phyloP scores from a whole-genome alignment of 2,329 filamentous ascomycete genomes.

The Penicillium sclerotiorum region DNA sequence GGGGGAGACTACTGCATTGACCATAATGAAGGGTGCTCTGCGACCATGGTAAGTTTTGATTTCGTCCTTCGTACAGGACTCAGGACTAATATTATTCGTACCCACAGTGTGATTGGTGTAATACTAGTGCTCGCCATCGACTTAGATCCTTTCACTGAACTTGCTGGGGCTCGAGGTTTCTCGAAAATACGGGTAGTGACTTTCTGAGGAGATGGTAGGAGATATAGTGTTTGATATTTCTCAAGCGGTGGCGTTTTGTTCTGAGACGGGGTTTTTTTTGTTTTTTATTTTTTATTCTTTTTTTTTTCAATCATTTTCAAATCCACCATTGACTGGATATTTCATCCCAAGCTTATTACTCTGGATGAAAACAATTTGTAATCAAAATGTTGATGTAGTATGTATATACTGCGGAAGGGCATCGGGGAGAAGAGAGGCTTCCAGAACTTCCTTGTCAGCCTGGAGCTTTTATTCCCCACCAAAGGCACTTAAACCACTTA shows the following conservation, averaged over 20 bases:
- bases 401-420: too few relatives aligned
- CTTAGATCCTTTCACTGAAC: slow-evolving; percentile 33
- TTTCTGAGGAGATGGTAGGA: too few relatives aligned
- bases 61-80: neutral
- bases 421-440: slow-evolving; percentile 24
- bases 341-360: too few relatives aligned
- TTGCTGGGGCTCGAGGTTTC: too few relatives aligned
- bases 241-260: slow-evolving; percentile 14
- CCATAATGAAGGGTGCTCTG: slow-evolving; percentile 79
- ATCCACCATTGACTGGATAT: too few relatives aligned
- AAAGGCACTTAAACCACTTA: too few relatives aligned
- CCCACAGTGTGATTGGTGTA: slow-evolving; percentile 48
- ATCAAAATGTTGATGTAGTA: too few relatives aligned
- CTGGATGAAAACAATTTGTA: too few relatives aligned
- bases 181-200: too few relatives aligned
- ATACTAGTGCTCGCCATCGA: slow-evolving; percentile 40
- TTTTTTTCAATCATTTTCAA: too few relatives aligned
- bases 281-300: too few relatives aligned
- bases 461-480: slow-evolving; percentile 9
- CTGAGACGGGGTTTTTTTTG: too few relatives aligned
- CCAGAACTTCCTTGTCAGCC: slow-evolving; percentile 18
- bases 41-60: slow-evolving; percentile 50
- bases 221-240: slow-evolving; percentile 2
- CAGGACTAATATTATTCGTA: slow-evolving; percentile 2
- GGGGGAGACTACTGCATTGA: slow-evolving; percentile 78